Base-by-base conservation (phyloP, 2,329 filamentous ascomycete species). In the Macroventuria anomochaeta region DNA sequence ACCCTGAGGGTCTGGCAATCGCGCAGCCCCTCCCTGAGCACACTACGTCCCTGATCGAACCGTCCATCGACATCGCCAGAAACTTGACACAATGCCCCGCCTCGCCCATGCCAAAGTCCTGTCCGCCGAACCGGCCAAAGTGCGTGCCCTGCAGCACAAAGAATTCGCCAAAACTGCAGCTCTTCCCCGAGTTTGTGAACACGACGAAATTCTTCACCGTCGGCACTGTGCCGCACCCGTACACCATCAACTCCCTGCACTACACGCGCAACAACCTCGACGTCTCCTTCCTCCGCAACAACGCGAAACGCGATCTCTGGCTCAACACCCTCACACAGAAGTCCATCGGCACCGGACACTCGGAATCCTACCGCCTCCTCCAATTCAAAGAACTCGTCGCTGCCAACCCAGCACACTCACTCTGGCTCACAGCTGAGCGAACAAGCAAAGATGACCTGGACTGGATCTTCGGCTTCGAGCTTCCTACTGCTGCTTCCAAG, bases 211-310 rank as follows among this genome's bases (percentile, higher is more conserved):
- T 88, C 13, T 97, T 92, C 77, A 91, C 89, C 2, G 90, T 99
- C 59, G 92, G 89, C 54, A 90, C 87, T 0, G 88, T 97, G 11
- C 93, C 93, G 0, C 95, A 99, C 71, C 95, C 95, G 0, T 96
- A 92, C 79, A 97, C 93, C 1, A 81, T 91, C 34, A 83, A 87
- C 47, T 84, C 86, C 11, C 79, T 97, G 15, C 81, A 85, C 53
- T 82, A 85, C 59, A 82, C 69, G 2, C 68, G 85, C 53, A 77
- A 79, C 46, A 77, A 69, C 8, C 55, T 80, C 37, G 71, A 77
- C 48, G 58, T 68, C 7, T 69, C 67, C 20, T 80, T 78, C 65
- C 66, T 81, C n/a, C 76, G 79, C 42, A 81, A 84, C 33, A 80
- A 85, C 2, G 87, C 89, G 0, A 76, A 81, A 25, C 90, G 93